Percentiles rank a stretch among this genome's conserved stretches.
phyloP scores from a whole-genome alignment of 2,329 filamentous ascomycete genomes.

The Venturia carpophila region DNA sequence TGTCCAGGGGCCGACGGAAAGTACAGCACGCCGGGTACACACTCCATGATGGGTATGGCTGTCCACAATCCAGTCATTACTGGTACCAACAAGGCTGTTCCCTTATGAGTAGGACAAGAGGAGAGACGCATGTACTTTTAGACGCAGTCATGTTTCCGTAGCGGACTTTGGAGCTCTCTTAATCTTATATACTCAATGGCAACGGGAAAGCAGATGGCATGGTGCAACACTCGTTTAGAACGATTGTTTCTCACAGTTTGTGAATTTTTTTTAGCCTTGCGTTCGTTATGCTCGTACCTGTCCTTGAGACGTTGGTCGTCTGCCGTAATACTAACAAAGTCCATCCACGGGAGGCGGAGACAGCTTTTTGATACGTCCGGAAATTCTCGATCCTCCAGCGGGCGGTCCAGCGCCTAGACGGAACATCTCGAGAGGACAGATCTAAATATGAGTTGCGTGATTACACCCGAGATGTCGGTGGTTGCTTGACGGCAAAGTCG shows the following conservation, averaged over 20 bases:
- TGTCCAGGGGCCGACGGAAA: constrained; percentile 7
- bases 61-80: neutral
- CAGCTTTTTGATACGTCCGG: too few species aligned
- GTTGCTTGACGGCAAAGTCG: neutral
- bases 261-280: neutral
- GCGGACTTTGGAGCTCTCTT: neutral
- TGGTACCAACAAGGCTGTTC: constrained; percentile 10
- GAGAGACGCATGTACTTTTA: neutral
- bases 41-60: constrained; percentile 4
- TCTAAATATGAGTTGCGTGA: neutral
- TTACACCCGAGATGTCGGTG: neutral
- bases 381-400: too few species aligned
- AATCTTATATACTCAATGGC: neutral
- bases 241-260: neutral
- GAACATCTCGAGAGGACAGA: neutral
- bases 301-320: too few species aligned
- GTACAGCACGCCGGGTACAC: constrained; percentile 1
- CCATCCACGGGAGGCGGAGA: too few species aligned
- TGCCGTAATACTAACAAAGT: neutral
- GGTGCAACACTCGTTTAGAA: neutral
- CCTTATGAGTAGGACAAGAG: neutral
- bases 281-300: neutral
- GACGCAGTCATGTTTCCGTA: neutral
- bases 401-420: too few species aligned
- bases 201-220: neutral